Percentiles rank a stretch among this genome's conserved stretches.
These are phyloP conservation scores for Kuraishia floccosa DNA, from an alignment of 805 yeast genomes.

Conservation along the genomic window DNA sequence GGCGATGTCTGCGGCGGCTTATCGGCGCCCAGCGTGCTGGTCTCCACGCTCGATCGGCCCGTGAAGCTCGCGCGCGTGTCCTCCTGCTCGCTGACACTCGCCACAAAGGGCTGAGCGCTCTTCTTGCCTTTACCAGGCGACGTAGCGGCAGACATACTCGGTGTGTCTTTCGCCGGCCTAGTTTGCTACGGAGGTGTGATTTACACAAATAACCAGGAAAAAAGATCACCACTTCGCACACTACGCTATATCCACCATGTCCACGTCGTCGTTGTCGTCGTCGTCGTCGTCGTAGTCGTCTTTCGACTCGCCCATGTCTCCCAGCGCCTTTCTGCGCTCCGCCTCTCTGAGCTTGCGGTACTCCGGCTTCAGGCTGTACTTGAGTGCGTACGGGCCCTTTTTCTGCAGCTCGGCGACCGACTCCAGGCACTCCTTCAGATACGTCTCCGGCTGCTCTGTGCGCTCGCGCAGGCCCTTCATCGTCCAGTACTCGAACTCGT, in stretches of 20 bases:
- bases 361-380: slow-evolving; percentile 84
- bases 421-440: slow-evolving; percentile 82
- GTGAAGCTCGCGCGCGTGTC: slow-evolving; percentile 28
- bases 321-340: slow-evolving; percentile 58
- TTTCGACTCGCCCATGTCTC: slow-evolving; percentile 32
- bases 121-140: too few species aligned
- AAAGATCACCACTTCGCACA: not conserved
- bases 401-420: slow-evolving; percentile 82
- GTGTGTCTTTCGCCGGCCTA: too few species aligned
- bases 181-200: too few species aligned
- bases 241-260: slow-evolving; percentile 64
- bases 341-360: slow-evolving; percentile 72
- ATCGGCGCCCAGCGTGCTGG: slow-evolving; percentile 1
- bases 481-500: slow-evolving; percentile 94
- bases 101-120: too few species aligned
- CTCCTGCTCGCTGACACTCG: slow-evolving; percentile 17
- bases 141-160: too few species aligned
- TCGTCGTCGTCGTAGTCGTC: slow-evolving; percentile 29
- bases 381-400: slow-evolving; percentile 92
- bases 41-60: slow-evolving; percentile 16
- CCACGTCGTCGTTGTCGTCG: slow-evolving; percentile 58
- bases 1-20: slow-evolving; percentile 56
- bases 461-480: slow-evolving; percentile 89
- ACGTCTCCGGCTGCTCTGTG: slow-evolving; percentile 91
- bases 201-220: too few species aligned